These are phyloP conservation scores for Hypomyces perniciosus DNA, from an alignment of 2,329 filamentous ascomycete species.

Conservation along the genomic window DNA sequence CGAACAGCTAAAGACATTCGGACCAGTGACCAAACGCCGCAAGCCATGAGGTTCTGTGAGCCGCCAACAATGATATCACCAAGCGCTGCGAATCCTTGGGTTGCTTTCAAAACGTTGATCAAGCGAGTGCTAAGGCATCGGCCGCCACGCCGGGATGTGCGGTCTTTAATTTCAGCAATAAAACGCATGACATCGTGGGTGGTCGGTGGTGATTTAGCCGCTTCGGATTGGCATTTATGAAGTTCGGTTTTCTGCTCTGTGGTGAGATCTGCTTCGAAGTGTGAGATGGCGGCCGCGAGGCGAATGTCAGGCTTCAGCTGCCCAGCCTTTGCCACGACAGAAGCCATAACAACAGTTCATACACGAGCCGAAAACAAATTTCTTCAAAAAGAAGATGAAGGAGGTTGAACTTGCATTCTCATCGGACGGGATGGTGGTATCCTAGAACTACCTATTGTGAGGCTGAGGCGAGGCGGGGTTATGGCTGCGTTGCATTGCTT, in stretches of 20 bases:
- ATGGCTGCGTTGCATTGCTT: too few relatives aligned
- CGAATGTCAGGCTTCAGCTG: conserved; percentile 31
- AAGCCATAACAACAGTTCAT: not conserved
- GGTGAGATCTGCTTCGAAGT: conserved; percentile 33
- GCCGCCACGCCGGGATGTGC: conserved; percentile 12
- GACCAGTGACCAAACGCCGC: conserved; percentile 39
- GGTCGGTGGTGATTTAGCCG: conserved; percentile 20
- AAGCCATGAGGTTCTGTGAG: conserved; percentile 39
- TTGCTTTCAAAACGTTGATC: conserved; percentile 32
- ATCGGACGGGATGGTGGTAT: too few relatives aligned
- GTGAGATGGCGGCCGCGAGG: conserved; percentile 33
- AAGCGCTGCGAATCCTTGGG: conserved; percentile 39
- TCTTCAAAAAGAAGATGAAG: too few relatives aligned
- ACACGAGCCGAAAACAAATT: not conserved
- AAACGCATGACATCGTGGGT: conserved; percentile 34
- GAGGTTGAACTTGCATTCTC: too few relatives aligned
- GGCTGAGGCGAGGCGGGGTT: too few relatives aligned
- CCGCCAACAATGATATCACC: conserved; percentile 33
- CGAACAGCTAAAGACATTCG: conserved; percentile 35
- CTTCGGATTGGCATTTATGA: conserved; percentile 15
- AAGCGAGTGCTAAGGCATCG: conserved; percentile 36
- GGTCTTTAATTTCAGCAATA: conserved; percentile 32
- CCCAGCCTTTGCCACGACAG: not conserved
- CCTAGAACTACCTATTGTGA: too few relatives aligned
- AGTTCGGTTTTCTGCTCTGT: conserved; percentile 30